Evolutionary conservation across 768 basidiomycete species (phyloP).

Genomic region (Cyclocybe aegerita): DNA sequence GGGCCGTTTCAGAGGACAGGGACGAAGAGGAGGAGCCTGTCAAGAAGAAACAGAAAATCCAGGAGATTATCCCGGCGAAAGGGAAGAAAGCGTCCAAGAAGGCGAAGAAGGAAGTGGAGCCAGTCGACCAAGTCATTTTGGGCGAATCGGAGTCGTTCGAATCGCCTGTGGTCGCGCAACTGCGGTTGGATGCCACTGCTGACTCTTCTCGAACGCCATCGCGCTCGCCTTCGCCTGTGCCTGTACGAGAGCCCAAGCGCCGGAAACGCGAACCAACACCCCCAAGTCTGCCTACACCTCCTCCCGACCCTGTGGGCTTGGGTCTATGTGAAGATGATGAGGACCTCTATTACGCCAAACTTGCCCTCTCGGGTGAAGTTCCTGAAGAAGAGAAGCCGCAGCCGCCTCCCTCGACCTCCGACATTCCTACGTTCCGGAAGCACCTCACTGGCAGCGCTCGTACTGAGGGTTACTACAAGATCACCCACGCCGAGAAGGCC

Average conservation of each 20-base stretch:
- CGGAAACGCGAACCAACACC: slow-evolving; percentile 29
- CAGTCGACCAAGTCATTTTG: slow-evolving; percentile 50
- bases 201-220: slow-evolving; percentile 52
- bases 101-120: slow-evolving; percentile 25
- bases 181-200: slow-evolving; percentile 41
- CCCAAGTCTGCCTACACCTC: slow-evolving; percentile 46
- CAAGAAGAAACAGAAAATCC: slow-evolving; percentile 19
- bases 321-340: slow-evolving; percentile 85
- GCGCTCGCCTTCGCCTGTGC: slow-evolving; percentile 44
- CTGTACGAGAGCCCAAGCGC: slow-evolving; percentile 28
- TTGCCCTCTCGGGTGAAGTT: slow-evolving; percentile 48
- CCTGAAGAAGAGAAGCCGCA: slow-evolving; percentile 17
- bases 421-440: slow-evolving; percentile 59
- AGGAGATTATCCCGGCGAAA: slow-evolving; percentile 16
- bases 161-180: slow-evolving; percentile 47
- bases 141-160: slow-evolving; percentile 50
- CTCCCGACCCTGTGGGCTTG: slow-evolving; percentile 50
- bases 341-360: slow-evolving; percentile 77
- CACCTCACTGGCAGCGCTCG: slow-evolving; percentile 87
- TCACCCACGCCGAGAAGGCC: slow-evolving; percentile 88
- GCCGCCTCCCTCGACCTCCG: slow-evolving; percentile 25
- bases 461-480: slow-evolving; percentile 95
- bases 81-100: slow-evolving; percentile 44
- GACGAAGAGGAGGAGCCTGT: slow-evolving; percentile 30
- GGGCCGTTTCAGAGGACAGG: slow-evolving; percentile 40